Base-by-base conservation (phyloP, 768 basidiomycete genomes). In the Boletus vermiculosoides region DNA sequence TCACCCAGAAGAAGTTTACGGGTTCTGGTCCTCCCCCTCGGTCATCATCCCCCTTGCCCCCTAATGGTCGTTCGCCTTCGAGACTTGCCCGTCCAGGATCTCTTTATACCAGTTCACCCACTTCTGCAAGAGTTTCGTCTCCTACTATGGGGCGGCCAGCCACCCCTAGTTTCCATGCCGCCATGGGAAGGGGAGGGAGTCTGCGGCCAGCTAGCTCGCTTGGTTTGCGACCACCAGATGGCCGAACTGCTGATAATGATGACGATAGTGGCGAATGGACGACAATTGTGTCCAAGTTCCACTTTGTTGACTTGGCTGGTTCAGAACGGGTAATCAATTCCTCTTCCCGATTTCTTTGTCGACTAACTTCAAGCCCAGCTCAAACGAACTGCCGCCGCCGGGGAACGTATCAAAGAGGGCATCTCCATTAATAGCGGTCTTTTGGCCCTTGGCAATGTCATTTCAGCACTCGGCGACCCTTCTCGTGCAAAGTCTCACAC, bases 371-470 rank as follows among this genome's bases (percentile, higher is more conserved):
- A 54, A 60, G 63, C 62, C 41, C 64, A 94, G 90, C 80, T 99
- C 46, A 99, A 99, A 74, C 87, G 97, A 42, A 99, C 97, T 10
- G 92, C 94, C 1, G 97, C 96, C 5, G 88, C 87, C 10, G 97
- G 97, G 5, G 96, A 98, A 60, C 89, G 96, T 54, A 92, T 96
- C 73, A 98, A 94, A 72, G 97, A 98, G 75, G 96, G 96, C n/a
- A 97, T 97, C 52, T 94, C 93, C 30, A 98, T 98, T 77, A 99
- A 99, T 77, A 90, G 92, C 59, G 97, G 97, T 58, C 84, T 99
- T 34, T 82, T 94, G 36, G 96, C 97, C 18, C 83, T 99, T 22
- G 97, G 97, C 45, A 99, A 99, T 72, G 97, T 99, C 66, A 98
- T 99, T 57, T 98, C 96, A 58, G 94, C 95, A 0, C 86, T 98